These are phyloP conservation scores for Pyricularia sp. DNA, from an alignment of 2,329 filamentous ascomycete species.

Conservation along the genomic window DNA sequence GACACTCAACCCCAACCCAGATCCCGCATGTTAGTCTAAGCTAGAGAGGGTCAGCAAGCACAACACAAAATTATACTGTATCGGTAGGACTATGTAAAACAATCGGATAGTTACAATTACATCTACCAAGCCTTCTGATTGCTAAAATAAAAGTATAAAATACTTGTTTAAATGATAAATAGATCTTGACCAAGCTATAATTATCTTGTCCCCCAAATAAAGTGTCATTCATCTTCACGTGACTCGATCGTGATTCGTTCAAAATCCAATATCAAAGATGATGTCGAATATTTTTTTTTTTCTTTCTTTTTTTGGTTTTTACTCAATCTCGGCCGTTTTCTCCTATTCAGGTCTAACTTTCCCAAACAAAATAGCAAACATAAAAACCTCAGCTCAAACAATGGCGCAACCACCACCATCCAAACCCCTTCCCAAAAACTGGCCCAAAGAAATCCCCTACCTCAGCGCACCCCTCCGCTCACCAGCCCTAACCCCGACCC, in stretches of 20 bases:
- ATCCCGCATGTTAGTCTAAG: neutral
- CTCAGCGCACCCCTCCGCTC: slow-evolving; percentile 36
- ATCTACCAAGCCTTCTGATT: no score
- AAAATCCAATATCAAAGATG: neutral
- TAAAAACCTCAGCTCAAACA: neutral
- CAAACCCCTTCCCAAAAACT: slow-evolving; percentile 41
- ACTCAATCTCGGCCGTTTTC: no score
- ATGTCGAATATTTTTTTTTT: no score
- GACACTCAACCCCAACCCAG: neutral
- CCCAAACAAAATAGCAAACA: neutral
- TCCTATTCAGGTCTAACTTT: neutral
- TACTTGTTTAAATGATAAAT: neutral
- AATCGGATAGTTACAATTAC: neutral
- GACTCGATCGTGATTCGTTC: neutral
- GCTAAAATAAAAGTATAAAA: neutral
- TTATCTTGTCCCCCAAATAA: neutral
- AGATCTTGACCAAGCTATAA: neutral
- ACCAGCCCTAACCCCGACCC: slow-evolving; percentile 30
- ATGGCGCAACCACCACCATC: neutral
- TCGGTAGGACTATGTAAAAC: neutral
- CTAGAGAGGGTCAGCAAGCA: neutral
- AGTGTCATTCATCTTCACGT: neutral
- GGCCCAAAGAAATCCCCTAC: slow-evolving; percentile 45
- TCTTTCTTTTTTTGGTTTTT: no score
- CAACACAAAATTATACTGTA: neutral